Conservation (phyloP, 345 rosid species). For the Boechera stricta region DNA sequence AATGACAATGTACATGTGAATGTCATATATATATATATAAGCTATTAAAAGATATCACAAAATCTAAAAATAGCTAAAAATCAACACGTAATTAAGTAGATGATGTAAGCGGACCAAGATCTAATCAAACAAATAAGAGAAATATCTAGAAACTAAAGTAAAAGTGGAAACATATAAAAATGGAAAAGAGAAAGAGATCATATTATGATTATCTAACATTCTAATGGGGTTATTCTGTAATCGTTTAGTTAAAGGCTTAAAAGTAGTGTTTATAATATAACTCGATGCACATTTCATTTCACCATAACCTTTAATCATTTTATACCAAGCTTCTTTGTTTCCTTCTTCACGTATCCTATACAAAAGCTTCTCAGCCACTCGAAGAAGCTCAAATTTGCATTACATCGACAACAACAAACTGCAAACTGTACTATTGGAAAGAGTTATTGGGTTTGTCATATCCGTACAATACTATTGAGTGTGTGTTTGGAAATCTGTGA, state of each 20-base stretch:
- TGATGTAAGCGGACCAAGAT: neutral
- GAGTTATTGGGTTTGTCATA: too few species aligned
- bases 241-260: neutral
- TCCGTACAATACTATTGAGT: neutral
- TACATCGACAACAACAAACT: neutral
- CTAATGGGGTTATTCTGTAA: too few species aligned
- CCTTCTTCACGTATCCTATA: too few species aligned
- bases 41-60: neutral
- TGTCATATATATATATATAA: neutral
- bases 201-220: too few species aligned
- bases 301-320: too few species aligned
- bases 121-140: too few species aligned
- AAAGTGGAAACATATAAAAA: neutral
- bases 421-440: neutral
- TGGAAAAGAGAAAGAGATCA: too few species aligned
- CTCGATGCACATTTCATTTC: too few species aligned
- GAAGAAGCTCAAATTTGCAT: too few species aligned
- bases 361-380: too few species aligned
- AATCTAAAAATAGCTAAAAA: neutral
- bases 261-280: neutral
- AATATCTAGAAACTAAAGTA: too few species aligned
- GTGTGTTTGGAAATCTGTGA: neutral
- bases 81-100: neutral
- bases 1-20: neutral
- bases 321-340: too few species aligned